Evolutionary conservation across 2,329 filamentous ascomycete species (phyloP), one percentile per base, ranked within the genome.

Genomic region (Dothidotthia symphoricarpi): DNA sequence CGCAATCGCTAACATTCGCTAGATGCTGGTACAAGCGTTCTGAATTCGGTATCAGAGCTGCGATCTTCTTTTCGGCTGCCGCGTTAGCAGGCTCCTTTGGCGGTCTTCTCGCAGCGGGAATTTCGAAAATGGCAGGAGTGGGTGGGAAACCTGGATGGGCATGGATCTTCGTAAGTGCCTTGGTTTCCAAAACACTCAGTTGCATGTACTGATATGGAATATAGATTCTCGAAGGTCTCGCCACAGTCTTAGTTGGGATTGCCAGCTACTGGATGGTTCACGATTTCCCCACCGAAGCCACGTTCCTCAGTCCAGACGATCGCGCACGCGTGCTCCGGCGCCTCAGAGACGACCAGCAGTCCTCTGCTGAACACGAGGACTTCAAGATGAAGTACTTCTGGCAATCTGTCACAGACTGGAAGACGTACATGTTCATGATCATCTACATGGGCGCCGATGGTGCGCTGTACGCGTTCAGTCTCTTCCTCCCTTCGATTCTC

Each of bases 41-140:
- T 12, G 88, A 94, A 56, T 85, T 93, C 37, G 88, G 86, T 33
- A 75, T 88, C n/a, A 80, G 88, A 24, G 81, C 85, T 45, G 85
- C 87, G 11, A 80, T 89, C 39, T 91, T 93, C 72, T 94, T 93
- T 71, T 88, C 85, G 0, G 85, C 86, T 0, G 87, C 88, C 0
- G 86, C 88, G 0, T 68, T 93, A 0, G 83, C 86, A 0, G 88
- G 88, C 1, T 88, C 83, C 0, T 88, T 89, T 47, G 85, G 84
- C 56, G 85, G 85, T 3, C 75, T 88, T 1, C 74, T 88, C 3
- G 85, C 85, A 0, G 83, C 83, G 3, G 85, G 77, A 1, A 88
- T 88, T 47, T 76, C 78, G 25, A 74, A 81, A 32, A 86, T 88
- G 81, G 71, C 82, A 43, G 83, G 83, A 1, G 67, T 83, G 8